Evolutionary conservation across 257 asterid species (phyloP).

Genomic region (Solanum rostratum): DNA sequence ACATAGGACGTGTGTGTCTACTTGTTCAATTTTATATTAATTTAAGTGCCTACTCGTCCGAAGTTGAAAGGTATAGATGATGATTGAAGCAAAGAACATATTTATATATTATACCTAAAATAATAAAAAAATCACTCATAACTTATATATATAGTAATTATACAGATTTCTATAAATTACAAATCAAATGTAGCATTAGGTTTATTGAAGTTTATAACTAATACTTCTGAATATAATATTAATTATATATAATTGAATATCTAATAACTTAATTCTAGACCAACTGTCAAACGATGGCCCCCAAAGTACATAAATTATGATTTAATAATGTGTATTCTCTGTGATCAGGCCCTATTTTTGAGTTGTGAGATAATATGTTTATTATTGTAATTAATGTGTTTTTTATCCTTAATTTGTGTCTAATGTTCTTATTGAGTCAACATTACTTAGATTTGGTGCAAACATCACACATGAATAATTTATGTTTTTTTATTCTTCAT

Average conservation of each 20-base stretch:
- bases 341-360: not conserved
- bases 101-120: not conserved
- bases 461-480: not conserved
- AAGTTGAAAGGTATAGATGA: no score
- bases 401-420: not conserved
- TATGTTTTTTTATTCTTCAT: no score
- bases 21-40: no score
- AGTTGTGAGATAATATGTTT: not conserved
- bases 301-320: not conserved
- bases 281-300: not conserved
- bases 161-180: not conserved
- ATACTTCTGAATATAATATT: not conserved
- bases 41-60: no score
- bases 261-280: not conserved
- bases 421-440: not conserved
- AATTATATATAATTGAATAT: not conserved
- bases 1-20: no score
- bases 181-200: not conserved
- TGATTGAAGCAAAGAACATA: no score
- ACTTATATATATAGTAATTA: no score
- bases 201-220: not conserved
- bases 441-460: not conserved
- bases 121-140: not conserved
- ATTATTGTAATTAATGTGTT: not conserved
- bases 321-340: not conserved